A percentile compares a stretch with the other conserved stretches of the same genome.
phyloP scores from a whole-genome alignment of 805 yeast genomes.

The Wickerhamomyces ciferrii region DNA sequence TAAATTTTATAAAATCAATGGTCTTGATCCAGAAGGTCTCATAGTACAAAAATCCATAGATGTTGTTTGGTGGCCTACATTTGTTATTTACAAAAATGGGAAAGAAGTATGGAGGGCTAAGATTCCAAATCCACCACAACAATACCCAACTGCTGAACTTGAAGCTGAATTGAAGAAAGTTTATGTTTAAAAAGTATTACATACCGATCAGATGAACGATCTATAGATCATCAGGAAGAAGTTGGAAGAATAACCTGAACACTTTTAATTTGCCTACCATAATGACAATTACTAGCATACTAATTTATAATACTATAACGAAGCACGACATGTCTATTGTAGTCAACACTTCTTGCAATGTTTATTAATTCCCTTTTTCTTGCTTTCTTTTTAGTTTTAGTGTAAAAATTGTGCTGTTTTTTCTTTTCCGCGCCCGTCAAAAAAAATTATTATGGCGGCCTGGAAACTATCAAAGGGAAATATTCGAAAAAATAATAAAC shows the following conservation, averaged over 20 bases:
- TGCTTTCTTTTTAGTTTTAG: too few relatives aligned
- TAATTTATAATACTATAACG: background rate
- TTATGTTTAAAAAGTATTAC: slow-evolving; percentile 1
- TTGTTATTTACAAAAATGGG: slow-evolving; percentile 15
- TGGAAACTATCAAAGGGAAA: background rate
- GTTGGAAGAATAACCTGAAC: too few relatives aligned
- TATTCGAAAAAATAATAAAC: background rate
- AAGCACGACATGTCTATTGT: background rate
- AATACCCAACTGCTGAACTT: slow-evolving; percentile 16
- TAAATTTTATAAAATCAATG: slow-evolving; percentile 15
- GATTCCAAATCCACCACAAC: slow-evolving; percentile 22
- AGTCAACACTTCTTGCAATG: background rate
- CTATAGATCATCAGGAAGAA: background rate
- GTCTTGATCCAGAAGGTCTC: slow-evolving; percentile 13
- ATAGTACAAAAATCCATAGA: slow-evolving; percentile 16
- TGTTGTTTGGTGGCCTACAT: slow-evolving; percentile 25
- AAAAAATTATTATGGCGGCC: background rate
- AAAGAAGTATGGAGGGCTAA: slow-evolving; percentile 20
- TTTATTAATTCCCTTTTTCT: background rate
- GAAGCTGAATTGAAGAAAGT: slow-evolving; percentile 16
- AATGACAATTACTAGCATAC: background rate
- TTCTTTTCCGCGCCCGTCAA: background rate
- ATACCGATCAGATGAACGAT: background rate
- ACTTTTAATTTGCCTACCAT: background rate
- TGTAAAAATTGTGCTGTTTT: too few relatives aligned